A percentile compares a stretch with the other conserved stretches of the same genome.
Conservation (phyloP, 2,329 filamentous ascomycete genomes). For the Daldinia eschscholtzii region DNA sequence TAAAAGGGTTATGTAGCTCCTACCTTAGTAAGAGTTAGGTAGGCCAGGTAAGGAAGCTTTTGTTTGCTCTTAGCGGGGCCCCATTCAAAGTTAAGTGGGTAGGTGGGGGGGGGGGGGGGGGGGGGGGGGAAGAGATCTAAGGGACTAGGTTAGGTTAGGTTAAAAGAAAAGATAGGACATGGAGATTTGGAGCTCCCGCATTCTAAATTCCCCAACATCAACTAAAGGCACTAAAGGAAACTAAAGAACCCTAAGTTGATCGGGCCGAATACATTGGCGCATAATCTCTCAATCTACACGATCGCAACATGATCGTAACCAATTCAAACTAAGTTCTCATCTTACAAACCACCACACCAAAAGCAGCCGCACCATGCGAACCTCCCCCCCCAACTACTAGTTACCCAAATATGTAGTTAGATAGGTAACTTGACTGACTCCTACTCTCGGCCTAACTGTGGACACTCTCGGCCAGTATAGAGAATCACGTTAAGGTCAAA, state of each 20-base stretch:
- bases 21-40: not conserved
- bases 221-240: not conserved
- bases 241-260: slow-evolving; percentile 12
- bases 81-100: not conserved
- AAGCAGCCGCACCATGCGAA: slow-evolving; percentile 24
- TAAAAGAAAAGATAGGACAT: slow-evolving; percentile 12
- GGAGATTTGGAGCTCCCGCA: slow-evolving; percentile 29
- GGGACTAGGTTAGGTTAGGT: not conserved
- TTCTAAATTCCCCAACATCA: slow-evolving; percentile 14
- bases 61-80: slow-evolving; percentile 6
- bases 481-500: slow-evolving; percentile 6
- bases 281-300: slow-evolving; percentile 11
- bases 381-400: not conserved
- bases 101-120: not conserved
- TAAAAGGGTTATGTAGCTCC: not conserved
- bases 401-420: not conserved
- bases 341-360: slow-evolving; percentile 19
- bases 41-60: not conserved
- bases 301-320: not conserved
- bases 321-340: slow-evolving; percentile 13
- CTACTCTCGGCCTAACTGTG: slow-evolving; percentile 35
- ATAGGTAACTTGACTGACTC: slow-evolving; percentile 10
- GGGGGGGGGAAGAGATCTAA: slow-evolving; percentile 4
- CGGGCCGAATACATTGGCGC: slow-evolving; percentile 35
- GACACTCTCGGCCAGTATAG: slow-evolving; percentile 20